Base-by-base conservation (phyloP, 176 grass and related monocot species). In the Avena insularis region DNA sequence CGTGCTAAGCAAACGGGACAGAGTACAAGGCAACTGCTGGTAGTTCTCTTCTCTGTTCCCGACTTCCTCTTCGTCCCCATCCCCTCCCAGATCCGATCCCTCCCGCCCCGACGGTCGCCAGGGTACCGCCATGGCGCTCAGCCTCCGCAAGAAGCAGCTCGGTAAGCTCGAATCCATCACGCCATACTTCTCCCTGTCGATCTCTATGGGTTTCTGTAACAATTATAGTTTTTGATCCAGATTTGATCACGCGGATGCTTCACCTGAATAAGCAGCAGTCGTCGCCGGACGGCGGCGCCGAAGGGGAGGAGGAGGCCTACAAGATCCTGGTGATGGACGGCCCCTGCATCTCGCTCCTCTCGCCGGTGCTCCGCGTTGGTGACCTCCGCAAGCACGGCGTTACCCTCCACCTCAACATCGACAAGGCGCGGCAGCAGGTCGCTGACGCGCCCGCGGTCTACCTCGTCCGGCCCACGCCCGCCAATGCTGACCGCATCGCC, bases 321-420 rank as follows among this genome's bases (percentile, higher is more conserved):
- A 98, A 98, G 87, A 95, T 98, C 84, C 93, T 98, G 79, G 88
- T 95, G 76, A 98, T 98, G 96, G 90, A 98, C 40, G 67, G 70
- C 66, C 83, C 92, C 66, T 98, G 96, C 67, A 61, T 93, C 78
- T 78, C 73, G 49, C 79, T 98, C 46, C 92, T 98, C 58, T 94
- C 96, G 6, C 96, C 96, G 46, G 85, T 96, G 86, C 81, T 98
- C 85, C 90, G 67, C 40, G 92, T 98, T 33, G 82, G 71, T n/a
- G 93, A 96, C 71, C 88, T 98, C 40, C 90, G 96, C 82, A 84
- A 71, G 53, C 96, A 98, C 84, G 93, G 93, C 31, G 89, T 98
- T 60, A 98, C 95, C 10, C 95, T 98, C 43, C 90, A 86, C 88
- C 89, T 98, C 81, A 23, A 79, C 75, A 95, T 98, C 79, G 93